Percentiles rank a stretch among this genome's conserved stretches.
These are phyloP conservation scores for Ophiorrhiza pumila DNA, from an alignment of 257 asterid species.

Conservation along the genomic window DNA sequence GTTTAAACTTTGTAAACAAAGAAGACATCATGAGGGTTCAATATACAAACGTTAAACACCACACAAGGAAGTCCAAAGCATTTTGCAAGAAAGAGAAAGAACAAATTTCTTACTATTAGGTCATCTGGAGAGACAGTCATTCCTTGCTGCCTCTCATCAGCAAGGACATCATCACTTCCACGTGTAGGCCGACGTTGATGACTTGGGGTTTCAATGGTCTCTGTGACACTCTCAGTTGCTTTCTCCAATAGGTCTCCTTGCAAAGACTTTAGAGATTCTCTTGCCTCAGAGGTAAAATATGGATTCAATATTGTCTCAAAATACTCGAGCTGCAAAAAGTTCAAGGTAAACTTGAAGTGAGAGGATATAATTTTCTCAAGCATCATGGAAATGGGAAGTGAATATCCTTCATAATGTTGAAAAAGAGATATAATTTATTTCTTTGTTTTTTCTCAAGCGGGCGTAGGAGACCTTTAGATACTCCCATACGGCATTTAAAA, in stretches of 20 bases:
- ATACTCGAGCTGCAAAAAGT: conserved; percentile 83
- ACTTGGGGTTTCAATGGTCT: conserved; percentile 74
- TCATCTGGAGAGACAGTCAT: conserved; percentile 85
- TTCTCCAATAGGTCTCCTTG: conserved; percentile 90
- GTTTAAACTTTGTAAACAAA: background rate
- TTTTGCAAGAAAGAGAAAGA: conserved; percentile 1
- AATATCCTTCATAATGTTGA: background rate
- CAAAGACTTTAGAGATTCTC: conserved; percentile 82
- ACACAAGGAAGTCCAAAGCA: background rate
- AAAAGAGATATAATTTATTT: background rate
- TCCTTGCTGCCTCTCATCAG: conserved; percentile 80
- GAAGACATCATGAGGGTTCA: background rate
- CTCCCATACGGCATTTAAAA: no score
- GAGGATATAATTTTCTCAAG: background rate
- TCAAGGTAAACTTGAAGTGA: conserved; percentile 17
- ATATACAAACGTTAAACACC: background rate
- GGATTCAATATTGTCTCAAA: conserved; percentile 94
- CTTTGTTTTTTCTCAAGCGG: background rate
- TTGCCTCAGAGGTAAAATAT: conserved; percentile 88
- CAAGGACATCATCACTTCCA: conserved; percentile 76
- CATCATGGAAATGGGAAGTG: background rate
- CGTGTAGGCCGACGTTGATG: conserved; percentile 92
- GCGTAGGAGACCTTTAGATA: no score
- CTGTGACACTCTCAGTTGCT: conserved; percentile 74
- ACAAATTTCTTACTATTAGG: conserved; percentile 63